Base-by-base conservation (phyloP, 441 rosid genomes). In the Erysimum cheiri region DNA sequence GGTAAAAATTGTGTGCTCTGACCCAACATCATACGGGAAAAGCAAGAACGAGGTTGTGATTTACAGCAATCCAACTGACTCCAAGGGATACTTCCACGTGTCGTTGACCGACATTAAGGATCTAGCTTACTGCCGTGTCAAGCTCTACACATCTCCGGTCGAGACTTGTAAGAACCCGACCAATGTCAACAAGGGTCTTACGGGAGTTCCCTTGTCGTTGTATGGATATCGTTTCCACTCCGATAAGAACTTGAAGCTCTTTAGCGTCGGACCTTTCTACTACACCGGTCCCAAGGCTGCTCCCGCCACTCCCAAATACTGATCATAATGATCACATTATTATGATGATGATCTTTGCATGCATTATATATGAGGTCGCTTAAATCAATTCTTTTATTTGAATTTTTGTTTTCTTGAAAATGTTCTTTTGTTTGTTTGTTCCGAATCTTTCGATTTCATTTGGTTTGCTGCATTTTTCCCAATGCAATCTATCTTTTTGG, bases 51-150 rank as follows among this genome's bases (percentile, higher is more conserved):
- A 80, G 3, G 32, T 77, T 65, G 77, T 85, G 5, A 53, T 76
- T 29, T 60, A 77, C 74, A 87, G 83, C 11, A 37, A 70, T 9
- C 78, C 74, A 35, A 80, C 86, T 0, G 80, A 87, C 56, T 81
- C 59, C 7, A 78, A 81, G 10, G 89, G 89, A 15, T 85, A 84
- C 71, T 87, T 83, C 70, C 71, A 77, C 4, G 77, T 84, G 12
- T 43, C 77, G 8, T 69, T 87, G 53, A 71, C 79, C 12, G 19
- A 66, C 5, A 43, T 76, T 29, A 70, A 33, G 52, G 83, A 77
- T 77, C 26, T 80, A 29, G 49, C 31, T 35, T 69, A 82, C 19
- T 87, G 92, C 84, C 81, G 81, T 59, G 87, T 84, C 4, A 78
- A 73, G 48, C 76, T 85, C 4, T 81, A 86, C 52, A 17, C 60